A percentile compares a stretch with the other conserved stretches of the same genome.
Evolutionary conservation across 768 basidiomycete genomes (phyloP).

Genomic region (Lactarius deliciosus): DNA sequence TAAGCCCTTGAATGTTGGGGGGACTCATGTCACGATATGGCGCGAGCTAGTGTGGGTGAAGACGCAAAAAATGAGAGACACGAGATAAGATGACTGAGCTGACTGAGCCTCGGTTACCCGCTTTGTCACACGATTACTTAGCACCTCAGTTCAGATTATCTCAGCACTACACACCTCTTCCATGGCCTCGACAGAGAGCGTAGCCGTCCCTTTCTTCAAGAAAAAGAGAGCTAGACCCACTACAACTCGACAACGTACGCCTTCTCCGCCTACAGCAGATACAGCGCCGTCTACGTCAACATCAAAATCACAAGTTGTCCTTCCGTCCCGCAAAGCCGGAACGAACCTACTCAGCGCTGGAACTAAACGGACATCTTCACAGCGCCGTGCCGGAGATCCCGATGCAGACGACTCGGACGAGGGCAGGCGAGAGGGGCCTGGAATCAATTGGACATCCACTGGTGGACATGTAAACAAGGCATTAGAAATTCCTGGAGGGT

Average conservation of each 20-base stretch:
- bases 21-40: slow-evolving; percentile 49
- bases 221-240: slow-evolving; percentile 79
- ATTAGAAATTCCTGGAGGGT: slow-evolving; percentile 77
- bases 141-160: background rate
- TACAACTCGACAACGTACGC: slow-evolving; percentile 72
- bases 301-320: slow-evolving; percentile 69
- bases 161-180: background rate
- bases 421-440: slow-evolving; percentile 49
- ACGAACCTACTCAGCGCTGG: slow-evolving; percentile 77
- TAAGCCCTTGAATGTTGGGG: slow-evolving; percentile 72
- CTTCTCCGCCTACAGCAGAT: slow-evolving; percentile 59
- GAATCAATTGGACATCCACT: slow-evolving; percentile 75
- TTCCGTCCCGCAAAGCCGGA: slow-evolving; percentile 67
- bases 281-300: slow-evolving; percentile 49
- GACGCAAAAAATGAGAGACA: background rate
- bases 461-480: slow-evolving; percentile 74
- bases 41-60: background rate
- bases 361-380: slow-evolving; percentile 59
- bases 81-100: background rate
- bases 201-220: slow-evolving; percentile 86
- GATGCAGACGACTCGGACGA: slow-evolving; percentile 57
- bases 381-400: slow-evolving; percentile 49
- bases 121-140: background rate
- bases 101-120: background rate
- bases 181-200: slow-evolving; percentile 37